Base-by-base conservation (phyloP, 2,329 filamentous ascomycete species). In the Shiraia sp. region DNA sequence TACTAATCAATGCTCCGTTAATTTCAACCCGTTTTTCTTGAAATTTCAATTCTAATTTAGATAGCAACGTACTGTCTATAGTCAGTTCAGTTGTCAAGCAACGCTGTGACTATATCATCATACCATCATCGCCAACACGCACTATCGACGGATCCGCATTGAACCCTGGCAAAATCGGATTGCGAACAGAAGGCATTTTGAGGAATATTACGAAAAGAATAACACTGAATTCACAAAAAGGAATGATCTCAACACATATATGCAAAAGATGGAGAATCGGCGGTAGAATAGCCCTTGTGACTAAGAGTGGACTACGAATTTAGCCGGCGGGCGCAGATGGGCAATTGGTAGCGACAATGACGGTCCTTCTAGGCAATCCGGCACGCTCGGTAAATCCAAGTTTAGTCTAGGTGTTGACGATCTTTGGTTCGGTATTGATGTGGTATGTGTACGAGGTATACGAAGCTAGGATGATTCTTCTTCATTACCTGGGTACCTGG, bases 131-230 rank as follows among this genome's bases (percentile, higher is more conserved):
- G 6, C 67, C 68, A 14, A 79, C 74, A 3, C 77, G 68, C 9
- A 79, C 49, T 27, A 80, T 73, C 1, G 80, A 82, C 0, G 82
- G 81, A 49, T 85, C 82, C 5, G 81, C 79, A 41, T 84, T 83
- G 68, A 82, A 84, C 16, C 81, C 81, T 2, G 73, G 71, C 27
- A 84, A 70, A 14, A 83, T 74, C 2, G 80, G 81, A 53, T 83
- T 72, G 23, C 59, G 57, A 28, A 68, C 61, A 32, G 52, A 49
- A 12, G 65, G 62, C 65, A 68, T 68, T n/a, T 31, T 49, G 58
- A 39, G 28, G 10, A 15, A 7, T 13, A 25, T 27, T 10, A 9
- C 13, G 17, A 38, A 14, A 7, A 25, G 2, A 10, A 27, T 17
- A 6, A 12, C 27, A 24, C 65, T 13, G 45, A 45, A 4, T 23